Evolutionary conservation across 129 eudicot genomes (phyloP), one percentile per base, ranked within the genome.

Genomic region (Cynara cardunculus): DNA sequence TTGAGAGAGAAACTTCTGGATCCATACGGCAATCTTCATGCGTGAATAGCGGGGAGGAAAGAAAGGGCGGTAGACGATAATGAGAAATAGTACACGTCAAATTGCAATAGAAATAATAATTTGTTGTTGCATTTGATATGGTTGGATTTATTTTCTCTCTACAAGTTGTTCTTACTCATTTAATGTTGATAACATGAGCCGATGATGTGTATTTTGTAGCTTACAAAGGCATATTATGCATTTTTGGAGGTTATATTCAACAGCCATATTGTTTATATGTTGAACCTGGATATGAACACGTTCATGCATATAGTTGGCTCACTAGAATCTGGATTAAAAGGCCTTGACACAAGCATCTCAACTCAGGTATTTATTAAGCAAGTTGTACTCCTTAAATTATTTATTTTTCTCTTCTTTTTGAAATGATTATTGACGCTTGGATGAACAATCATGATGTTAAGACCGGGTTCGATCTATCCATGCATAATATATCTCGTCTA

Each of bases 321-420:
- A 3, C 93, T 95, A 75, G 97, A 95, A 85, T 95, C 97, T 59
- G 99, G 99, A 56, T 87, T 95, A 75, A 95, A 92, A 80, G 99
- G 91, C 77, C 90, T 95, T 25, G 97, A 95, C 85, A 85, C 94
- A n/a, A 87, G 85, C 68, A 95, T 95, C 78, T 90, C 97, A 66
- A 87, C 99, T 35, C 99, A 95, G 99, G 99, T 90, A 84, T 76
- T 83, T 69, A 49, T 77, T 31, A 71, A 32, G 27, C 78, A 37
- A 73, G 25, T 44, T 73, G 30, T 31, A 18, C 7, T 71, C 19
- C 0, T 34, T 7, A 11, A 34, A 30, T 16, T 30, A 11, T 18
- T 71, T 10, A 27, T 30, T 8, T 34, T 34, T 32, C 59, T 71
- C 14, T 4, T 65, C 14, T 24, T 21, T 76, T 61, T 34, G 37